Base-by-base conservation (phyloP, 2,329 filamentous ascomycete genomes). In the Sclerotinia nivalis region DNA sequence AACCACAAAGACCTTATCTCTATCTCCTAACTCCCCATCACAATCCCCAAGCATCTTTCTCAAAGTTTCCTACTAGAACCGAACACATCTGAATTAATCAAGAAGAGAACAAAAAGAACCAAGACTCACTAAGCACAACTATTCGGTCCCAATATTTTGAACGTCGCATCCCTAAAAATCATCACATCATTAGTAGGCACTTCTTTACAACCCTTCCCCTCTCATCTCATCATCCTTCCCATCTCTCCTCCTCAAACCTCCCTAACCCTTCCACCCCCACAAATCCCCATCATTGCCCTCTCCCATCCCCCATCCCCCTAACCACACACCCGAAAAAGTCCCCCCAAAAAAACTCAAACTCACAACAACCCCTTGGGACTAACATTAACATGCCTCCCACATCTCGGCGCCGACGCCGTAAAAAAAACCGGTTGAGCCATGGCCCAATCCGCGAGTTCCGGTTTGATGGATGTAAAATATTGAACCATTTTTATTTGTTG, bases 401-500 rank as follows among this genome's bases (percentile, higher is more conserved):
- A 84, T 37, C 88, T 84, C 0, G 91, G 90, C 0, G 91, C 90
- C 20, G 89, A 91, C 54, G 88, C 89, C 15, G 91, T 89, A 82
- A 91, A 93, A 84, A 93, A 93, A 75, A 94, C 81, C 69, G 89
- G 86, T 75, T 94, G 91, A 15, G 82, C 79, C 61, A 88, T 83
- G 65, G 89, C 86, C 89, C 91, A 93, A 54, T 83, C 80, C 69
- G 84, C 82, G 47, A 92, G 84, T 43, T 88, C 82, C 9, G 82
- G 78, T 4, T 83, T 78, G 71, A 92, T 83, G 50, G 83, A 83
- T 25, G 83, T 77, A 77, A 83, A 89, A 78, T 52, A 68, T 62
- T 68, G 28, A 13, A 49, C 55, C 66, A 68, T 68, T n/a, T 67
- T 67, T 9, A 10, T 22, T 12, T 12, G 7, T 9, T 28, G 2